phyloP scores from a whole-genome alignment of 2,329 filamentous ascomycete genomes.

The Ophiocordyceps camponoti-leonardi region DNA sequence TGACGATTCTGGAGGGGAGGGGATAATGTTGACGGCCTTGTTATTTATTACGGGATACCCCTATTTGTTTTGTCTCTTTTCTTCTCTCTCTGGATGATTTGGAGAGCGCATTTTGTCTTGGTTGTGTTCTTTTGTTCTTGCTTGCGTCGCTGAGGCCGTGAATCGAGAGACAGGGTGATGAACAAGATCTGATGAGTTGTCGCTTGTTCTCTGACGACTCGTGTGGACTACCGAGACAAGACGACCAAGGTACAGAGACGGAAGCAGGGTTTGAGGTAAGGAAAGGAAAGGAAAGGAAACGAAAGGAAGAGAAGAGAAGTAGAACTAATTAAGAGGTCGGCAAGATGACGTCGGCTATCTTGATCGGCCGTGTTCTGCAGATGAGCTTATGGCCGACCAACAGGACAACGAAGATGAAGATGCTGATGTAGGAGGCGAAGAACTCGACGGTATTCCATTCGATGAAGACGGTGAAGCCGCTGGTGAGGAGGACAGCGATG shows the following conservation, averaged over 20 bases:
- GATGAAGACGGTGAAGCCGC: conserved; percentile 53
- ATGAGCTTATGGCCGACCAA: conserved; percentile 43
- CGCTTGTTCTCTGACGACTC: no score
- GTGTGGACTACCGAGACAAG: no score
- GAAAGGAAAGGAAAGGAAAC: no score
- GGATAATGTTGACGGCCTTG: not conserved
- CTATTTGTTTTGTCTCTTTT: not conserved
- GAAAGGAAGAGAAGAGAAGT: no score
- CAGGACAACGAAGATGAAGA: conserved; percentile 44
- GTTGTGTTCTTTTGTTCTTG: no score
- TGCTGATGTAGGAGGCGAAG: conserved; percentile 45
- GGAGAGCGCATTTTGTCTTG: not conserved
- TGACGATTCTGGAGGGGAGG: not conserved
- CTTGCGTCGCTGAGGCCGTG: no score
- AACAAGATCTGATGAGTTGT: no score
- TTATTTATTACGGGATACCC: not conserved
- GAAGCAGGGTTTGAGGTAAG: no score
- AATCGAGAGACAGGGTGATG: no score
- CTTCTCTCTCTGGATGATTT: no score
- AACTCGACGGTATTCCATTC: conserved; percentile 42
- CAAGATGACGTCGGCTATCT: conserved; percentile 13
- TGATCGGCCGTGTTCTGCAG: conserved; percentile 20
- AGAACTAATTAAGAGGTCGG: not conserved
- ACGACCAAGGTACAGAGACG: no score
- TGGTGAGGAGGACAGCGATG: conserved; percentile 45